Conservation (phyloP, 345 rosid species). For the Sonneratia alba region DNA sequence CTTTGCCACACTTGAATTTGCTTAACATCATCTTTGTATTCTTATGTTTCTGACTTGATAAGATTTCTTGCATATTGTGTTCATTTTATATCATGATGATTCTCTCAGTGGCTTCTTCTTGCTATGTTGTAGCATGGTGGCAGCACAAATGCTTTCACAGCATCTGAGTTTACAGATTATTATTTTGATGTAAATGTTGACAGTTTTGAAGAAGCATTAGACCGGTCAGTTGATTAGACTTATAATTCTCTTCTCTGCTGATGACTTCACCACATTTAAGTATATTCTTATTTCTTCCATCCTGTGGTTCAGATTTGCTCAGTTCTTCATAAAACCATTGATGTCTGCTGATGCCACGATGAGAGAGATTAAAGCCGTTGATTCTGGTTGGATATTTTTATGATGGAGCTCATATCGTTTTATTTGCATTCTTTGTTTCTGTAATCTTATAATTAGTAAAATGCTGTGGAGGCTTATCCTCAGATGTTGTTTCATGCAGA, state of each 20-base stretch:
- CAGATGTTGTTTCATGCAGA: conserved; percentile 36
- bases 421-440: neutral
- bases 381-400: conserved; percentile 52
- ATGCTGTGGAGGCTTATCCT: conserved; percentile 2
- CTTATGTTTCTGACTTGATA: neutral
- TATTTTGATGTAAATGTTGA: conserved; percentile 66
- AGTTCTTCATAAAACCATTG: conserved; percentile 82
- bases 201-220: conserved; percentile 79
- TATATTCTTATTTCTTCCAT: conserved; percentile 11
- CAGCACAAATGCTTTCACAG: conserved; percentile 69
- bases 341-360: conserved; percentile 89
- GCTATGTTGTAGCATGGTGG: conserved; percentile 71
- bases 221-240: conserved; percentile 38
- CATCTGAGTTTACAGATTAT: conserved; percentile 67
- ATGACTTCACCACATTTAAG: neutral
- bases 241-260: neutral
- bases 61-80: neutral
- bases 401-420: neutral
- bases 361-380: conserved; percentile 91
- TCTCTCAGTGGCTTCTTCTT: conserved; percentile 1
- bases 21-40: neutral
- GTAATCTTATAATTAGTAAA: neutral
- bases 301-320: conserved; percentile 53
- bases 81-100: neutral
- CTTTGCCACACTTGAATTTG: neutral